phyloP scores from a whole-genome alignment of 257 asterid genomes.

The Solanum pennellii region DNA sequence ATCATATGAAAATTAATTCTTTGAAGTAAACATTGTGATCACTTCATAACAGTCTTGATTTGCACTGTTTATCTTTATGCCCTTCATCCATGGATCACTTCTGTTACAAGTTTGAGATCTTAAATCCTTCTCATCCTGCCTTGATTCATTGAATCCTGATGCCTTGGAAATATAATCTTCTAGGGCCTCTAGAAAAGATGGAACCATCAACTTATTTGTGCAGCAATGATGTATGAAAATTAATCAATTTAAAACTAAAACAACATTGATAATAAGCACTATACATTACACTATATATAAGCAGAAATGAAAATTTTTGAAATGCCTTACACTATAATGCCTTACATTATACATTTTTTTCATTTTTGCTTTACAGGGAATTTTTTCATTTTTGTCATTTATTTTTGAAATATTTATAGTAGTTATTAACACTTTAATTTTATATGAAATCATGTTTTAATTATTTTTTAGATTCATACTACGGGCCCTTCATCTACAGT shows the following conservation, averaged over 20 bases:
- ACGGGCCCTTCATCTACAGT: too few species aligned
- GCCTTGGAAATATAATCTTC: slow-evolving; percentile 64
- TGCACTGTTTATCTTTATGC: slow-evolving; percentile 4
- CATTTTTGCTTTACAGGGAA: too few species aligned
- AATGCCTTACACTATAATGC: too few species aligned
- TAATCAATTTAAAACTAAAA: neutral
- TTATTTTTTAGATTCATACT: too few species aligned
- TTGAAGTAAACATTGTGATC: neutral
- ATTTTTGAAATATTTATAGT: too few species aligned
- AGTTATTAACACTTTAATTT: too few species aligned
- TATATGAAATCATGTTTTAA: too few species aligned
- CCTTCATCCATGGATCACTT: slow-evolving; percentile 77
- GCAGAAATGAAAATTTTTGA: too few species aligned
- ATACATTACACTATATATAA: too few species aligned
- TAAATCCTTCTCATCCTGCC: slow-evolving; percentile 29
- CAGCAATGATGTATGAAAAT: neutral
- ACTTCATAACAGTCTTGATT: neutral
- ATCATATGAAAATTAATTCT: neutral
- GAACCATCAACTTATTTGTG: slow-evolving; percentile 72
- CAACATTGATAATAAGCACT: neutral
- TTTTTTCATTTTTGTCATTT: too few species aligned
- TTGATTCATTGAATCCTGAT: slow-evolving; percentile 31
- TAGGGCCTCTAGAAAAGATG: slow-evolving; percentile 92
- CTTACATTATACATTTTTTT: too few species aligned
- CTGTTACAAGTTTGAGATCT: slow-evolving; percentile 31